Evolutionary conservation across 495 filamentous ascomycete species (phyloP).

Genomic region (Chaetomium tenue): DNA sequence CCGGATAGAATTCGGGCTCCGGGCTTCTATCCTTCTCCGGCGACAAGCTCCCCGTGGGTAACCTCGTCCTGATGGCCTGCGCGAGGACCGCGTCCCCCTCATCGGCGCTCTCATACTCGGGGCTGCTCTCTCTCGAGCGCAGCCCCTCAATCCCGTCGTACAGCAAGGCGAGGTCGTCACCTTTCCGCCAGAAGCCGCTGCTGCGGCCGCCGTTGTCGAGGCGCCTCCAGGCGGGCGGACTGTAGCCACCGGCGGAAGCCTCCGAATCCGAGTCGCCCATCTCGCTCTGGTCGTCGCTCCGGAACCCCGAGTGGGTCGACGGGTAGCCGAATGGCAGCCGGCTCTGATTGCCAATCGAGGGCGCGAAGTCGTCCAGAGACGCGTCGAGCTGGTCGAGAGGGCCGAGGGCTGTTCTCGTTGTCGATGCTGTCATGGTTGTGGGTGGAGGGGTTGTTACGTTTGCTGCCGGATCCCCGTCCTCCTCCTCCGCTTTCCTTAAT

Average conservation of each 20-base stretch:
- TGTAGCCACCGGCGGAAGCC: conserved; percentile 51
- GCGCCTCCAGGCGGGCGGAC: conserved; percentile 56
- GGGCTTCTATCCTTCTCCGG: conserved; percentile 53
- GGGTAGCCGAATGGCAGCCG: conserved; percentile 59
- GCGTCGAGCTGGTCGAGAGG: conserved; percentile 69
- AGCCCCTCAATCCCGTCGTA: conserved; percentile 20
- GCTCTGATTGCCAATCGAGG: conserved; percentile 36
- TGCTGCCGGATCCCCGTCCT: not conserved
- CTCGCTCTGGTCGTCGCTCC: conserved; percentile 53
- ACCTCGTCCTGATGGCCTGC: conserved; percentile 49
- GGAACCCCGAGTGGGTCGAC: conserved; percentile 74
- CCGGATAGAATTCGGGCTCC: conserved; percentile 41
- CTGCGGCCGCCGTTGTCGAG: conserved; percentile 54
- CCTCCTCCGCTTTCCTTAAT: conserved; percentile 23
- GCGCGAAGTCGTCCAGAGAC: conserved; percentile 75
- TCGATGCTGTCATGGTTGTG: conserved; percentile 37
- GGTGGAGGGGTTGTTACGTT: not conserved
- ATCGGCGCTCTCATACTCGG: conserved; percentile 38
- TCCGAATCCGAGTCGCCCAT: conserved; percentile 38
- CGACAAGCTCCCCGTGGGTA: conserved; percentile 51
- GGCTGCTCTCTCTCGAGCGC: conserved; percentile 31
- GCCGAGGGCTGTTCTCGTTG: conserved; percentile 51
- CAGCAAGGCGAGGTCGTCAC: conserved; percentile 36
- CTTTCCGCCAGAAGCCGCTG: conserved; percentile 55
- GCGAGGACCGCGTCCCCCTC: conserved; percentile 46